phyloP scores from a whole-genome alignment of 352 stramenopile genomes.

The Phytophthora vignae region DNA sequence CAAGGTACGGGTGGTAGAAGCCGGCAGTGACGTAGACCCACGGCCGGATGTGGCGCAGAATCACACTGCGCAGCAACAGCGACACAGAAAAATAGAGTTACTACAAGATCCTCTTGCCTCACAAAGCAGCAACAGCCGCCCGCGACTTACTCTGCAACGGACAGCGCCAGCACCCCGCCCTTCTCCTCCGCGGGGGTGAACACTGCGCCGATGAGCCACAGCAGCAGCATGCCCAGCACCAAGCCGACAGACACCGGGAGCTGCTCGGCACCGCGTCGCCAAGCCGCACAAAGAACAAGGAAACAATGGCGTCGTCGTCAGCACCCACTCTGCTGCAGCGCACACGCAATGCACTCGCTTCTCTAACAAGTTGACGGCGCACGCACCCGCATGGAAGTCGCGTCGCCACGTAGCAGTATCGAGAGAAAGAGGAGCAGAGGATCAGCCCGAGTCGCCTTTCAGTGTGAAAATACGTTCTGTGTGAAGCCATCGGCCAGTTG shows the following conservation, averaged over 20 bases:
- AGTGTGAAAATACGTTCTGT: too few species aligned
- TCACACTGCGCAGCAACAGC: slow-evolving; percentile 54
- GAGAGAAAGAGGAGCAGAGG: too few species aligned
- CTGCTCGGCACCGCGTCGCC: slow-evolving; percentile 29
- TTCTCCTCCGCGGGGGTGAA: slow-evolving; percentile 78
- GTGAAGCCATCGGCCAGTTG: too few species aligned
- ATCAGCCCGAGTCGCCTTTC: too few species aligned
- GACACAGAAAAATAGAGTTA: background rate
- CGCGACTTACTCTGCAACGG: slow-evolving; percentile 74
- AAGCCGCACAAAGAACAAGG: too few species aligned
- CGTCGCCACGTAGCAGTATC: slow-evolving; percentile 22
- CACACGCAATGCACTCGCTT: background rate
- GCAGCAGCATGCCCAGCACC: slow-evolving; percentile 64
- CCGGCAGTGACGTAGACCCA: slow-evolving; percentile 88
- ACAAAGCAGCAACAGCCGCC: background rate
- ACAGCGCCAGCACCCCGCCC: slow-evolving; percentile 77
- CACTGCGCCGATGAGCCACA: slow-evolving; percentile 77
- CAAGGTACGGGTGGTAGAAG: slow-evolving; percentile 85
- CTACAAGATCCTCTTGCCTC: too few species aligned
- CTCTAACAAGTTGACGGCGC: background rate
- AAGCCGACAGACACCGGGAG: slow-evolving; percentile 75
- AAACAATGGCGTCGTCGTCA: background rate
- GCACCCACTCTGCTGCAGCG: background rate
- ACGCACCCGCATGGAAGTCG: slow-evolving; percentile 43
- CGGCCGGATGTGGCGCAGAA: slow-evolving; percentile 85